Base-by-base conservation (phyloP, 1,284 basidiomycete genomes). In the Exsudoporus floridanus region DNA sequence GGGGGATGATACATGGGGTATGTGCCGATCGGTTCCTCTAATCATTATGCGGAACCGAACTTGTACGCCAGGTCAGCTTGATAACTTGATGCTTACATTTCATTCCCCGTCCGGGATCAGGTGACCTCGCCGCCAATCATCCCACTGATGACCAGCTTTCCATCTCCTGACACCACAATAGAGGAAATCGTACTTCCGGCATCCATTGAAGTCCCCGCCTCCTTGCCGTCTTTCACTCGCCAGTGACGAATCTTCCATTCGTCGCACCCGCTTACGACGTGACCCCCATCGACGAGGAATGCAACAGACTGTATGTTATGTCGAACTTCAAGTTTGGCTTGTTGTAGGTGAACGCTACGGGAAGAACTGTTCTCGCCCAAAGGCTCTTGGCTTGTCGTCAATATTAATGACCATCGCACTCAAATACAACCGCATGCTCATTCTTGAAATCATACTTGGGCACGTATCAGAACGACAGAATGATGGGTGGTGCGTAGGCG, bases 1-100 rank as follows among this genome's bases (percentile, higher is more conserved):
- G 73, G 76, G 74, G 57, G 1, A 77, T 78, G 76, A 74, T 77
- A 40, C 53, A 72, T 5, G 67, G 62, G 53, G 75, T 75, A 52
- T 4, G 60, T 38, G 7, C 1, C 3, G 23, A 14, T 21, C 1
- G n/a, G 19, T 31, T 13, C n/a, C 25, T 19, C 33, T n/a, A 1
- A 1, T 30, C 5, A 6, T n/a, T 1, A 10, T 2, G 8, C 12
- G n/a, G 8, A 37, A 30, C 38, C 48, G 7, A 62, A 21, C 2
- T 8, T 23, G 6, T 33, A 2, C n/a, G 14, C 14, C 30, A 65
- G 63, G 54, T 65, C 33, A 65, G 63, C 10, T 54, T 65, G 33
- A 56, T 66, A 49, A 30, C n/a, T n/a, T n/a, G n/a, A n/a, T n/a
- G n/a, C n/a, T n/a, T n/a, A n/a, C n/a, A n/a, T n/a, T n/a, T n/a